Evolutionary conservation across 202 grass and related monocot genomes (phyloP), one percentile per base, ranked within the genome.

Genomic region (Bolboschoenoplectus hybrid): DNA sequence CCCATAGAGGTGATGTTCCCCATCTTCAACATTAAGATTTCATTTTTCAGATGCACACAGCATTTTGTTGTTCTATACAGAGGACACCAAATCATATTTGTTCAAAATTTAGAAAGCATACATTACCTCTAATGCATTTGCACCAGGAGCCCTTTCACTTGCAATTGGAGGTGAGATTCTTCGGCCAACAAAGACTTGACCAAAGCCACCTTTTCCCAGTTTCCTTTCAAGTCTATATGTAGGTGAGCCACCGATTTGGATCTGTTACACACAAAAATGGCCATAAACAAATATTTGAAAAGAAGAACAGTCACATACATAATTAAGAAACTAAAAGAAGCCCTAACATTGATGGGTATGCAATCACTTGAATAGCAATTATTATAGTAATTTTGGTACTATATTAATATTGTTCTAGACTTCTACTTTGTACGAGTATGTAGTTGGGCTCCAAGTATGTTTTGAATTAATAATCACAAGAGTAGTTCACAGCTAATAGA

Each of bases 191-290:
- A 90, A 96, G 61, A 99, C 97, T 91, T 98, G 97, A 81, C 97
- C 97, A 90, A 98, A 98, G 52, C 93, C 93, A 77, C 97, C 97
- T 86, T 96, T 94, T 64, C 97, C 92, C 63, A 98, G 91, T 67
- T 98, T 98, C 82, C 91, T 98, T 50, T 95, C 97, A 63, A 98
- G 88, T 88, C 83, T 96, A 88, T 94, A 99, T 3, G 88, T 83
- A 64, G 93, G 97, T 16, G 97, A 99, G 74, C 93, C 85, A 17
- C 90, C 90, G 32, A 99, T 55, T 85, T 97, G 92, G 16, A 96
- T 90, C 97, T 99, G 87, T 87, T 88, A 51, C 62, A 92, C 58
- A 82, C 55, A 63, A 83, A 67, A 81, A 84, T 64, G 58, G 83
- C 74, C 44, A 57, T 19, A n/a, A 70, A 87, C 44, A 62, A 74